Base-by-base conservation (phyloP, 2,329 filamentous ascomycete genomes). In the Pyrenochaeta sp. region DNA sequence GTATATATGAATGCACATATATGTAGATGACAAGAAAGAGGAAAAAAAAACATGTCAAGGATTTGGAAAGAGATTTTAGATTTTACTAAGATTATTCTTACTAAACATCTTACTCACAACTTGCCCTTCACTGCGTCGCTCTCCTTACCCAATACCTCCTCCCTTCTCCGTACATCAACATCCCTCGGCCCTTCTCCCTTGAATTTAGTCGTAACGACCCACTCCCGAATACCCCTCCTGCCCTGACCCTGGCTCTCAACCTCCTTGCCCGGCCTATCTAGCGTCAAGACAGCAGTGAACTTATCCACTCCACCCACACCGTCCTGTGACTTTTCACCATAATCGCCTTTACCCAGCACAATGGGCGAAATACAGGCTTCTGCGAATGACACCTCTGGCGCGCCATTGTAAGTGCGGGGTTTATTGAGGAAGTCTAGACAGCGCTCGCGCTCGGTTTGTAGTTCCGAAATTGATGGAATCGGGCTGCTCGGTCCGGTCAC, bases 121-220 rank as follows among this genome's bases (percentile, higher is more conserved):
- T 61, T 68, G 40, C 39, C 65, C 31, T 39, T 47, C 33, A 27
- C 23, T 4, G 23, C 23, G 9, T 40, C 49, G 42, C 9, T 12
- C 12, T 35, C 29, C 18, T 30, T 53, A 20, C 80, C 84, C 56
- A 79, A 73, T 5, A 77, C 77, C 30, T 80, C 83, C 30, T 77
- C 68, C 49, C 69, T 68, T 63, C 65, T 64, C 57, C 76, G 67
- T 7, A 88, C 81, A 53, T 83, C 81, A 32, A 88, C 76, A 57
- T 85, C 77, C 57, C 83, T 76, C 18, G 84, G 83, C 15, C 83
- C 83, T 53, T 85, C 83, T 49, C 83, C 82, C 59, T 73, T 79
- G 51, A 87, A 87, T 43, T 79, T 79, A 7, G 85, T 82, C 17
- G 85, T 74, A 21, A 87, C 80, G 43, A 86, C 83, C 63, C 82